Conservation (phyloP, 2,329 filamentous ascomycete species). For the Talaromyces sp. region DNA sequence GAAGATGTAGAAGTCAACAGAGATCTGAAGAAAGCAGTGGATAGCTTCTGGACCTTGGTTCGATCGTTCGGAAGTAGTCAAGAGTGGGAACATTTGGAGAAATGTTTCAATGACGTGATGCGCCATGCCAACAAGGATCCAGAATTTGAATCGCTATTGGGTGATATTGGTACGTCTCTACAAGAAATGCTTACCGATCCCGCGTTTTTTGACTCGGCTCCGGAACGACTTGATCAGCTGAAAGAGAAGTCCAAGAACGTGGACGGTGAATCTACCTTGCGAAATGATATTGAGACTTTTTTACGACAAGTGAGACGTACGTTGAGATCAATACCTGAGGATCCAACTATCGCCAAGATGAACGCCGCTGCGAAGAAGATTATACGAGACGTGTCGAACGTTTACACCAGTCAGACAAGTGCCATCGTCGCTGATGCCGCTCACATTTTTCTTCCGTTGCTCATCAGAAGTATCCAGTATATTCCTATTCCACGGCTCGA, state of each 20-base stretch:
- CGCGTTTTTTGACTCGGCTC: constrained; percentile 73
- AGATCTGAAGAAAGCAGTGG: constrained; percentile 69
- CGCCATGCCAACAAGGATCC: constrained; percentile 72
- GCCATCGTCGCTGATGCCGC: constrained; percentile 72
- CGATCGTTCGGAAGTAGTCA: constrained; percentile 71
- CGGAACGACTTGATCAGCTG: constrained; percentile 61
- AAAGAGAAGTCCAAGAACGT: constrained; percentile 56
- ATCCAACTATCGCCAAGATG: constrained; percentile 68
- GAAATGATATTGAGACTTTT: constrained; percentile 68
- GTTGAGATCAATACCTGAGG: constrained; percentile 63
- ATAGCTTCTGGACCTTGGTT: constrained; percentile 76
- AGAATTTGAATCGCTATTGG: constrained; percentile 74
- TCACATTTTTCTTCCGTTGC: constrained; percentile 74
- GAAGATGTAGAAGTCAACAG: constrained; percentile 69
- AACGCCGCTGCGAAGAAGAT: constrained; percentile 64
- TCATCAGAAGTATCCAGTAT: constrained; percentile 76
- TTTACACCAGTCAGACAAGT: constrained; percentile 60
- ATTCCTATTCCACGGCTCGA: constrained; percentile 89
- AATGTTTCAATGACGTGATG: constrained; percentile 65
- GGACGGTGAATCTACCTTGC: constrained; percentile 63
- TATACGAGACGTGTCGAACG: constrained; percentile 64
- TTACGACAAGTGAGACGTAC: constrained; percentile 66
- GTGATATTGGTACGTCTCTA: constrained; percentile 67
- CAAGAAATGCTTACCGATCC: constrained; percentile 83
- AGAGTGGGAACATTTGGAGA: constrained; percentile 72